Percentiles rank a stretch among this genome's conserved stretches.
phyloP scores from a whole-genome alignment of 23 red algal genomes.

The Gracilaria domingensis region DNA sequence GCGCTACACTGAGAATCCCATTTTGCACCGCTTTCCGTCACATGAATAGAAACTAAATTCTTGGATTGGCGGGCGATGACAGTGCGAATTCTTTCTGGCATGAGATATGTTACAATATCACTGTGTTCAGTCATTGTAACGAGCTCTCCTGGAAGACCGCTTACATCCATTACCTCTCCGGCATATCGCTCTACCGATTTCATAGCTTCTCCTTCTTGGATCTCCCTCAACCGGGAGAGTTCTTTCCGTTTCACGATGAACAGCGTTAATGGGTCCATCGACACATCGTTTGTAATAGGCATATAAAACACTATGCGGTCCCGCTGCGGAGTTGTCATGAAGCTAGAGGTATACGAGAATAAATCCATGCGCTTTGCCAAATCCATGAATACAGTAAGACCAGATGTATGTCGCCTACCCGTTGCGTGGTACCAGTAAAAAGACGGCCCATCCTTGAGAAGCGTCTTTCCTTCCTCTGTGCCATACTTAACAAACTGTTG shows the following conservation, averaged over 20 bases:
- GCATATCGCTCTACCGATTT: conserved; percentile 52
- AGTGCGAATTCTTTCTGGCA: conserved; percentile 34
- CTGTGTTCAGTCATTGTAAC: conserved; percentile 67
- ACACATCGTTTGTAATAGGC: conserved; percentile 58
- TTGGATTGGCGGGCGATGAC: conserved; percentile 34
- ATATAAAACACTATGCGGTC: conserved; percentile 73
- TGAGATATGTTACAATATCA: conserved; percentile 40
- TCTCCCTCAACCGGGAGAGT: conserved; percentile 52
- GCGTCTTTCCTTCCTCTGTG: conserved; percentile 33
- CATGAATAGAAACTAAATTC: conserved; percentile 64
- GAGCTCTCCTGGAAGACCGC: conserved; percentile 46
- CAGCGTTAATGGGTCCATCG: conserved; percentile 69
- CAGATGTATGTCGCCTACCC: conserved; percentile 63
- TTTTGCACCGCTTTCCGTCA: conserved; percentile 59
- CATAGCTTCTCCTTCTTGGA: conserved; percentile 31
- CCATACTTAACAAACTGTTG: conserved; percentile 62
- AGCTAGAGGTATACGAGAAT: conserved; percentile 59
- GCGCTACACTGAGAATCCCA: conserved; percentile 51
- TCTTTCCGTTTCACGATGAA: conserved; percentile 67
- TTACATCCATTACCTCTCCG: conserved; percentile 43
- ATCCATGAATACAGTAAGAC: conserved; percentile 57
- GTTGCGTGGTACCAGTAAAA: conserved; percentile 72
- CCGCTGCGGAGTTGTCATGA: conserved; percentile 45
- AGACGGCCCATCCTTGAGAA: conserved; percentile 67
- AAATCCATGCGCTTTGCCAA: conserved; percentile 71